Evolutionary conservation across 768 basidiomycete species (phyloP).

Genomic region (Tylopilus sp.): DNA sequence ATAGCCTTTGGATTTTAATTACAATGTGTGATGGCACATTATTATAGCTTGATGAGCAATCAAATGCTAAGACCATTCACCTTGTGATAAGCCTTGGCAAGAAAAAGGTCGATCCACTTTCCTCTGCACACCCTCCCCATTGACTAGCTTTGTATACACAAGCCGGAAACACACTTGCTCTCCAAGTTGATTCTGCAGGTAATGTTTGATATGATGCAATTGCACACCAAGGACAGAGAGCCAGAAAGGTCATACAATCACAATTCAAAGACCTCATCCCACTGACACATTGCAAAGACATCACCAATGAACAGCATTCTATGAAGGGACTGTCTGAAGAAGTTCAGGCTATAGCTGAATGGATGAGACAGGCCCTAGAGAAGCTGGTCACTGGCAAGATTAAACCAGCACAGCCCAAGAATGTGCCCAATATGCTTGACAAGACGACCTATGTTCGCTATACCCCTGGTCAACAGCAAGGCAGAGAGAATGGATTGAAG

Average conservation of each 20-base stretch:
- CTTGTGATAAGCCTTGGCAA: constrained; percentile 93
- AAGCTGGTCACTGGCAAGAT: constrained; percentile 94
- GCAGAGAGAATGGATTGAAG: constrained; percentile 60
- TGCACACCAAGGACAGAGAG: constrained; percentile 89
- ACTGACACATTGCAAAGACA: constrained; percentile 81
- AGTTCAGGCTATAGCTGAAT: constrained; percentile 83
- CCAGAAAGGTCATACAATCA: constrained; percentile 83
- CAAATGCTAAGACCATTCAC: too few species aligned
- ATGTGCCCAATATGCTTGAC: constrained; percentile 80
- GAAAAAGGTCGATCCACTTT: constrained; percentile 69
- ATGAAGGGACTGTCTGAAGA: constrained; percentile 95
- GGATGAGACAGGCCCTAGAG: constrained; percentile 87
- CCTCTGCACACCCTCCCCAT: not conserved
- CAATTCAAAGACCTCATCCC: constrained; percentile 99
- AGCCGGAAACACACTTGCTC: constrained; percentile 90
- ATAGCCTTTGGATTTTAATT: too few species aligned
- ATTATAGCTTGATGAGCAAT: too few species aligned
- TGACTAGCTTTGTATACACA: constrained; percentile 54
- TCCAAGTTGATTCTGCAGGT: constrained; percentile 95
- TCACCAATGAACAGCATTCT: constrained; percentile 64
- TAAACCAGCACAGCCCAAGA: constrained; percentile 97
- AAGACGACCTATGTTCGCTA: constrained; percentile 93
- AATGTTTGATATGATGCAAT: constrained; percentile 97
- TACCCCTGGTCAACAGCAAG: constrained; percentile 88
- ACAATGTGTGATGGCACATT: too few species aligned